A percentile compares a stretch with the other conserved stretches of the same genome.
Conservation (phyloP, 345 rosid genomes). For the Punica granatum region DNA sequence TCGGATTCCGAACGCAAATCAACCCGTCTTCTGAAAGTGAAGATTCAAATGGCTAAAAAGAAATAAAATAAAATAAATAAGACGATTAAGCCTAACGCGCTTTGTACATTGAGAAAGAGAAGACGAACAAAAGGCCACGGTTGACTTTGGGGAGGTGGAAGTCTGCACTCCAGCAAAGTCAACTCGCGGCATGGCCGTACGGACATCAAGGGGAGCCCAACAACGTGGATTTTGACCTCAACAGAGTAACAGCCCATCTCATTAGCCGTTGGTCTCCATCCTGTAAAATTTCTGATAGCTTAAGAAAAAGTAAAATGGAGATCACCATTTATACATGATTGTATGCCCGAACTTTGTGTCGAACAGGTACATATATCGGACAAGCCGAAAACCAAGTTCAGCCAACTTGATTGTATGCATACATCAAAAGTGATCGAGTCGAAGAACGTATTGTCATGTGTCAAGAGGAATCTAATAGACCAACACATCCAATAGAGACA, state of each 20-base stretch:
- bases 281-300: too few species aligned
- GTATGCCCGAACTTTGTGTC: not conserved
- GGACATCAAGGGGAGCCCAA: too few species aligned
- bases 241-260: too few species aligned
- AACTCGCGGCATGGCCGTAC: not conserved
- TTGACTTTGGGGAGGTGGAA: not conserved
- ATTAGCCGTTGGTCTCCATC: too few species aligned
- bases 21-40: too few species aligned
- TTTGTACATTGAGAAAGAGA: not conserved
- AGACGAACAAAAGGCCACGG: not conserved
- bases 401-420: not conserved
- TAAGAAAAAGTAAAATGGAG: too few species aligned
- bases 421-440: not conserved
- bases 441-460: not conserved
- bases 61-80: too few species aligned
- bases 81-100: not conserved
- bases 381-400: not conserved
- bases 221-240: too few species aligned
- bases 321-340: too few species aligned
- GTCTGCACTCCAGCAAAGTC: not conserved
- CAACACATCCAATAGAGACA: too few species aligned
- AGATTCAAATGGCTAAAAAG: too few species aligned
- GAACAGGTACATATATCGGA: not conserved
- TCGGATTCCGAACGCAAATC: too few species aligned
- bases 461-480: not conserved